Base-by-base conservation (phyloP, 1,284 basidiomycete genomes). In the Trichosporon ovoides region DNA sequence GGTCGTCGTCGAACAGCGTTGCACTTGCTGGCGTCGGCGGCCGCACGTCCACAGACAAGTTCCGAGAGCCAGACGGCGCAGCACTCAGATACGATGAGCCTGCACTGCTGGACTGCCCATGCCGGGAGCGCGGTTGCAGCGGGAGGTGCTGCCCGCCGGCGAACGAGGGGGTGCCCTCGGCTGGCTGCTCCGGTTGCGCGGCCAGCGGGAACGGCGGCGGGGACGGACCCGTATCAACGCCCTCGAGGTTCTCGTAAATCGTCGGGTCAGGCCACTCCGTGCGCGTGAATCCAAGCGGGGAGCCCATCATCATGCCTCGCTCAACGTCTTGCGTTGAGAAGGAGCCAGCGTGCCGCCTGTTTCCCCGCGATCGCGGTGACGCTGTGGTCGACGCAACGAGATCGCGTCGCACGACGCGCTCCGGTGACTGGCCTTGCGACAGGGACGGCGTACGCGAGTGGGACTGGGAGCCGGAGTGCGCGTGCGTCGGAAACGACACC, bases 291-390 rank as follows among this genome's bases (percentile, higher is more conserved):
- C 43, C 53, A 56, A 60, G 55, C 3, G 72, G 70, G 7, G 77
- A 76, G 1, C 89, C 87, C 63, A 95, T 78, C 55, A 84, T 81
- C 75, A 87, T 89, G 36, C 92, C 92, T 56, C 90, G 85, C 73
- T 94, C 87, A 1, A 96, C 87, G 72, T 96, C 92, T 70, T 91
- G 88, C 35, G 83, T 87, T 64, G 90, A 93, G 79, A 95, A 96
- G 0, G 91, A 95, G 7, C 92, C 92, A 1, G 89, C 92, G 72
- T 95, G 89, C 20, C 92, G 82, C 1, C 83, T 61, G 82, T 82
- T 66, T 81, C 84, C 56, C 76, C 48, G 70, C 6, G 43, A 48
- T n/a, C 43, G 43, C 0, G 62, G 62, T 1, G 57, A 59, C 9
- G 62, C 56, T 9, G 57, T 19, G 5, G 24, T 38, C 35, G 51